Evolutionary conservation across 371 early-diverging fungal species (phyloP).

Genomic region (Zychaea mexicana): DNA sequence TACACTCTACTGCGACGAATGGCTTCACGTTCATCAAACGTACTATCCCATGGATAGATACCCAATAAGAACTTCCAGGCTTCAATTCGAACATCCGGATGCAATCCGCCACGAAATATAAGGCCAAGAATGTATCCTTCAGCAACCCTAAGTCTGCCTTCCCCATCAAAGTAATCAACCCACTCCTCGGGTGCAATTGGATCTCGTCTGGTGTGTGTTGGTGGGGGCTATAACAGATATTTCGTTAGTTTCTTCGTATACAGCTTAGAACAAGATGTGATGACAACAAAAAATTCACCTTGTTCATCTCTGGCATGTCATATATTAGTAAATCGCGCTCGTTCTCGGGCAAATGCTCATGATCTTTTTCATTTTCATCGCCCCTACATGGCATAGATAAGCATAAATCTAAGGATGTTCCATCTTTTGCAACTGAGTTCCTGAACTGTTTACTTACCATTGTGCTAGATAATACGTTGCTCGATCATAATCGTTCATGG

Average conservation of each 20-base stretch:
- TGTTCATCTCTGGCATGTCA: conserved; percentile 32
- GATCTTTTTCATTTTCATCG: conserved; percentile 28
- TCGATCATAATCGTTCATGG: conserved; percentile 75
- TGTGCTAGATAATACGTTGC: conserved; percentile 79
- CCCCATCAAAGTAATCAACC: conserved; percentile 69
- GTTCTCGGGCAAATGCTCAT: conserved; percentile 18
- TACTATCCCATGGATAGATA: conserved; percentile 86
- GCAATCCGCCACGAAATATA: conserved; percentile 81
- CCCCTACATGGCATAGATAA: conserved; percentile 30
- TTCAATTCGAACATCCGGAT: conserved; percentile 80
- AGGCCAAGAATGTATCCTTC: conserved; percentile 57
- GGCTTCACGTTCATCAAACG: conserved; percentile 70
- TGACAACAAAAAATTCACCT: conserved; percentile 1
- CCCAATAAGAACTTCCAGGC: conserved; percentile 91
- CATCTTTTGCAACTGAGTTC: too few relatives aligned
- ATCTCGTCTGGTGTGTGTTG: conserved; percentile 40
- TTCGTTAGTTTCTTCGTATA: neutral
- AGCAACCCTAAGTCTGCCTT: conserved; percentile 58
- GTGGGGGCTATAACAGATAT: conserved; percentile 18
- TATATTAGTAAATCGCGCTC: conserved; percentile 26
- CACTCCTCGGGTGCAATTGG: conserved; percentile 80
- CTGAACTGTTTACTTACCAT: conserved; percentile 53
- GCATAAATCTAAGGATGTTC: too few relatives aligned
- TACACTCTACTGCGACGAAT: conserved; percentile 62
- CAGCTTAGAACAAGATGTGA: neutral